A percentile compares a stretch with the other conserved stretches of the same genome.
Conservation (phyloP, 805 yeast genomes). For the Gaillardinia entomophila region DNA sequence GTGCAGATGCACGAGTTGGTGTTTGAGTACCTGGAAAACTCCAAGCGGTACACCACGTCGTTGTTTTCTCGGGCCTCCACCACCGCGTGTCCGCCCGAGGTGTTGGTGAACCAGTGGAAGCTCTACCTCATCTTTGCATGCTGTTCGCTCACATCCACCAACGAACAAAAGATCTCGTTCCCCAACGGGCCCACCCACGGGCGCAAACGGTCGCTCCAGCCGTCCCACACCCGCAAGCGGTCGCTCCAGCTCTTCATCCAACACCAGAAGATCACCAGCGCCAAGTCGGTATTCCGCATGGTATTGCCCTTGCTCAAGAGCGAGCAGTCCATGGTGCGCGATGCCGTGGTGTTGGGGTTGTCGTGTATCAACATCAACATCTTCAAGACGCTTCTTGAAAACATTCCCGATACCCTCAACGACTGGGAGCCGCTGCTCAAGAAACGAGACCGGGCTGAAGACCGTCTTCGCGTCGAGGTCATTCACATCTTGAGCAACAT, state of each 20-base stretch:
- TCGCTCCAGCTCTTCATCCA: conserved; percentile 79
- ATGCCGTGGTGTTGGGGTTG: conserved; percentile 84
- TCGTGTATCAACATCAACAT: conserved; percentile 89
- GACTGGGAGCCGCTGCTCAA: conserved; percentile 38
- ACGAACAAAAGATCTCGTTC: conserved; percentile 66
- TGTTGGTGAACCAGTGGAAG: conserved; percentile 81
- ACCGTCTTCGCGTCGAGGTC: conserved; percentile 62
- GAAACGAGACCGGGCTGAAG: conserved; percentile 29
- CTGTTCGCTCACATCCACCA: conserved; percentile 82
- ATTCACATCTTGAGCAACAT: conserved; percentile 68
- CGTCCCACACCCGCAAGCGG: conserved; percentile 64
- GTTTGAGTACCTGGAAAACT: conserved; percentile 47
- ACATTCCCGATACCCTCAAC: conserved; percentile 54
- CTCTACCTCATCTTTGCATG: conserved; percentile 87
- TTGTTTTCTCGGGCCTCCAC: conserved; percentile 25
- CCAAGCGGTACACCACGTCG: conserved; percentile 30
- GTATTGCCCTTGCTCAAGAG: conserved; percentile 76
- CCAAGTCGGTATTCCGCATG: conserved; percentile 82
- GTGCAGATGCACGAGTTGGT: conserved; percentile 79
- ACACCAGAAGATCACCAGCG: conserved; percentile 89
- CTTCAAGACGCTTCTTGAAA: conserved; percentile 74
- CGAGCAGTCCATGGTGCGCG: conserved; percentile 63
- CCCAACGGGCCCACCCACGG: conserved; percentile 54
- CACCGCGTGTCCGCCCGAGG: conserved; percentile 51
- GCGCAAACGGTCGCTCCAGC: conserved; percentile 71